These are phyloP conservation scores for Aechmea fasciata DNA, from an alignment of 176 grass and related monocot species.

Conservation along the genomic window DNA sequence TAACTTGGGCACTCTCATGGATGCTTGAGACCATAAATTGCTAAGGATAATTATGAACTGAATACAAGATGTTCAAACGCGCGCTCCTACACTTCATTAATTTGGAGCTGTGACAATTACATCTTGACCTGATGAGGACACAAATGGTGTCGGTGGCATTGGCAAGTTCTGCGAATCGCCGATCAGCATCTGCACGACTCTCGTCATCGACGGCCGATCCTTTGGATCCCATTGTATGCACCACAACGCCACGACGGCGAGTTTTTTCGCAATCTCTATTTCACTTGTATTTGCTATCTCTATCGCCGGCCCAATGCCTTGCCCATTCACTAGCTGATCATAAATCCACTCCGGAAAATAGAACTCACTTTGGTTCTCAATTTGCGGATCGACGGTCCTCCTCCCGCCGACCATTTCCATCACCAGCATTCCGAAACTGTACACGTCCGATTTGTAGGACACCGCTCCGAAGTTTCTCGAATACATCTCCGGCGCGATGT, in stretches of 20 bases:
- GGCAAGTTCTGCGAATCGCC: constrained; percentile 7
- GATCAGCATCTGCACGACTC: constrained; percentile 26
- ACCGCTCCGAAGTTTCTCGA: constrained; percentile 7
- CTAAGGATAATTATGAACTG: no score
- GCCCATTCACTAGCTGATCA: not conserved
- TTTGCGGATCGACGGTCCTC: not conserved
- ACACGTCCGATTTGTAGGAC: constrained; percentile 1
- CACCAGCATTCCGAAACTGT: constrained; percentile 7
- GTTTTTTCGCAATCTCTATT: not conserved
- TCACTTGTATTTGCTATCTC: not conserved
- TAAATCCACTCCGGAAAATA: constrained; percentile 10
- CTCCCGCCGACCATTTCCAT: constrained; percentile 7
- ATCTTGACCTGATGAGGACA: constrained; percentile 1
- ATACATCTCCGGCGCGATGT: constrained; percentile 9
- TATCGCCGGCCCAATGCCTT: not conserved
- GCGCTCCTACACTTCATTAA: no score
- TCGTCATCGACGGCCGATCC: constrained; percentile 20
- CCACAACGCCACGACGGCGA: constrained; percentile 1
- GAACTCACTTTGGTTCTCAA: not conserved
- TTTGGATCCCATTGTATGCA: constrained; percentile 29
- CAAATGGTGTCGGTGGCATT: constrained; percentile 13
- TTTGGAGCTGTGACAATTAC: not conserved
- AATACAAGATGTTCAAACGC: no score
- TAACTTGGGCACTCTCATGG: not conserved
- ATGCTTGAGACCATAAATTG: not conserved